phyloP scores from a whole-genome alignment of 345 rosid species.

The Acer yangbiense region DNA sequence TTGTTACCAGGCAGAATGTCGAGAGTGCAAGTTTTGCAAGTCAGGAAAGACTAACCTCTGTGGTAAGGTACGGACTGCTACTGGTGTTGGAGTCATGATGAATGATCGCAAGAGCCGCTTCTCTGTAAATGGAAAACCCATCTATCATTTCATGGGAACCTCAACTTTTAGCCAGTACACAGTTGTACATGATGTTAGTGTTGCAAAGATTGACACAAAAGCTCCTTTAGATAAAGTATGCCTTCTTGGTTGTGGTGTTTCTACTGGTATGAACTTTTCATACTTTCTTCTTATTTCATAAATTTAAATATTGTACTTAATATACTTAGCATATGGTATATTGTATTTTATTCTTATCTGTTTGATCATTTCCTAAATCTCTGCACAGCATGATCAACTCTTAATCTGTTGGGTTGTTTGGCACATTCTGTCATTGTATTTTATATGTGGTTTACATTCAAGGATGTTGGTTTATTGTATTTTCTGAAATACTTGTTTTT shows the following conservation, averaged over 20 bases:
- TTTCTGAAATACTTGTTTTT: not conserved
- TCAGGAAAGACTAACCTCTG: conserved; percentile 99
- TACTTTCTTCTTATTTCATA: not conserved
- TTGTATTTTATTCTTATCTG: not conserved
- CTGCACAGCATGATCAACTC: not conserved
- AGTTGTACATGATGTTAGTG: conserved; percentile 97
- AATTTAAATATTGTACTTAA: not conserved
- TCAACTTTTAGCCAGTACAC: conserved; percentile 98
- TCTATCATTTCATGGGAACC: conserved; percentile 98
- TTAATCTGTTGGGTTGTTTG: not conserved
- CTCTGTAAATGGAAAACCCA: conserved; percentile 81
- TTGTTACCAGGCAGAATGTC: conserved; percentile 98
- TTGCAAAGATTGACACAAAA: conserved; percentile 84
- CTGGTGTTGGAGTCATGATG: conserved; percentile 98
- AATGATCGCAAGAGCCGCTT: conserved; percentile 83
- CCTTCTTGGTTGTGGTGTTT: conserved; percentile 99
- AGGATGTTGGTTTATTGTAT: not conserved
- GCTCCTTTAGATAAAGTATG: conserved; percentile 99
- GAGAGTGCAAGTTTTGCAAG: conserved; percentile 96
- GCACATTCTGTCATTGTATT: not conserved
- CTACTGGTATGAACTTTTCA: conserved; percentile 64
- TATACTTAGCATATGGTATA: not conserved
- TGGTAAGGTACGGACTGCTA: conserved; percentile 87
- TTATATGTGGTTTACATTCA: not conserved
- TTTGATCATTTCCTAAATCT: not conserved